Base-by-base conservation (phyloP, 257 asterid species). In the Primulina eburnea region DNA sequence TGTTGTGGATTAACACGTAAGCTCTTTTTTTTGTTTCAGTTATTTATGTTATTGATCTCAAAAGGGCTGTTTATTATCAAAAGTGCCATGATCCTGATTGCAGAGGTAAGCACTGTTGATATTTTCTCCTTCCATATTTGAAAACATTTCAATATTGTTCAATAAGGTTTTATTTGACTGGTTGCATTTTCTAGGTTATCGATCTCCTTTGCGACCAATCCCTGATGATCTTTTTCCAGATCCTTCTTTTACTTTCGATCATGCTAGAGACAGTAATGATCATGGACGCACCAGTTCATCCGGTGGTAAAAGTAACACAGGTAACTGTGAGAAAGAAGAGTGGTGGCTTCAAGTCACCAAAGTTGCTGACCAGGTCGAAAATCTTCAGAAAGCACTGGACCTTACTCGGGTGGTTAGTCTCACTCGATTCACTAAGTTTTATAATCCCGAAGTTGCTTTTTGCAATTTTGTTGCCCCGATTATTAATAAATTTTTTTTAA, bases 41-140 rank as follows among this genome's bases (percentile, higher is more conserved):
- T 56, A 90, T 93, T 67, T 93, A 90, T 72, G 90, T 90, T 6
- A 90, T 89, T 72, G 98, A 92, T 72, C 81, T 92, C 68, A 85
- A 86, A 82, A 87, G 86, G 87, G 88, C 80, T n/a, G 86, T 58
- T 82, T 92, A 88, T 80, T 90, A 92, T 72, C 97, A 92, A 77
- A 92, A 92, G 83, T 92, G 98, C 64, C 89, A 93, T 26, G 98
- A 93, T 81, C 98, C 97, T 72, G 98, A 93, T 69, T 93, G 97
- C 86, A 82, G 87, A 89, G 98, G 98, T 92, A 73, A 53, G 37
- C 67, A 40, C 53, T 33, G 30, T 20, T 11, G 6, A 59, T 56
- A 30, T 1, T 20, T 56, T 29, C 38, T 71, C 66, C 60, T 70
- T 40, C 17, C 37, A 28, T 2, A 28, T 28, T 28, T 28, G 30